A percentile compares a stretch with the other conserved stretches of the same genome.
Conservation (phyloP, 2,329 filamentous ascomycete species). For the Cordyceps pruinosa region DNA sequence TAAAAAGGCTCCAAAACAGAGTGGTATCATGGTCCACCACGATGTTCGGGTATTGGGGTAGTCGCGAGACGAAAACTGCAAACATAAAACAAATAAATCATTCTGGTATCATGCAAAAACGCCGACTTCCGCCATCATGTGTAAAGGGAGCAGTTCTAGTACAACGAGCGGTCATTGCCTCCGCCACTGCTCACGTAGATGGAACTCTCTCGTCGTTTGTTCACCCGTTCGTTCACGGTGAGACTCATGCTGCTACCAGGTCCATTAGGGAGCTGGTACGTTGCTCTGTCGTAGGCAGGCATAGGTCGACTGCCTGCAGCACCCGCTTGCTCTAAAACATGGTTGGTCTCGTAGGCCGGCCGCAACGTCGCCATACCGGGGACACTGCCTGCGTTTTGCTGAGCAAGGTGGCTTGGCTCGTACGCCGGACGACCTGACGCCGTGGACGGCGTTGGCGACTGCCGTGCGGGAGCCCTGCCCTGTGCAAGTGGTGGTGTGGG, state of each 20-base stretch:
- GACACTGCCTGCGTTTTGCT: conserved; percentile 25
- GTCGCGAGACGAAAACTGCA: not conserved
- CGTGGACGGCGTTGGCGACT: conserved; percentile 39
- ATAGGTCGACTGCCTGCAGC: conserved; percentile 16
- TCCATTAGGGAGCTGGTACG: conserved; percentile 24
- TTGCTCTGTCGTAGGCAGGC: conserved; percentile 33
- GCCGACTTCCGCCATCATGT: not conserved
- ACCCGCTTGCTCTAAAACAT: conserved; percentile 20
- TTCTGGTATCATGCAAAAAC: conserved; percentile 9
- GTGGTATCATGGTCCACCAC: not conserved
- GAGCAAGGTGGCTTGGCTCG: conserved; percentile 36
- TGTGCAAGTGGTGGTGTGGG: conserved; percentile 45
- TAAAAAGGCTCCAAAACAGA: conserved; percentile 17
- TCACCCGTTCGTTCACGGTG: conserved; percentile 26
- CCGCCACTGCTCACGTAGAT: conserved; percentile 45
- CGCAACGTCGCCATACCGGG: conserved; percentile 26
- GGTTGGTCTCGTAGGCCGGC: conserved; percentile 40
- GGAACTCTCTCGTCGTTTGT: conserved; percentile 51
- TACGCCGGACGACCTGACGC: conserved; percentile 28
- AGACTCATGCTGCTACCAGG: conserved; percentile 15
- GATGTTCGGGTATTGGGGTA: not conserved
- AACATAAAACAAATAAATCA: not conserved
- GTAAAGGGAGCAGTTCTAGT: not conserved
- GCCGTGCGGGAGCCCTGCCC: conserved; percentile 25
- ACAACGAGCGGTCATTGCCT: not conserved